These are phyloP conservation scores for Peronospora farinosa DNA, from an alignment of 352 stramenopile species.

Conservation along the genomic window DNA sequence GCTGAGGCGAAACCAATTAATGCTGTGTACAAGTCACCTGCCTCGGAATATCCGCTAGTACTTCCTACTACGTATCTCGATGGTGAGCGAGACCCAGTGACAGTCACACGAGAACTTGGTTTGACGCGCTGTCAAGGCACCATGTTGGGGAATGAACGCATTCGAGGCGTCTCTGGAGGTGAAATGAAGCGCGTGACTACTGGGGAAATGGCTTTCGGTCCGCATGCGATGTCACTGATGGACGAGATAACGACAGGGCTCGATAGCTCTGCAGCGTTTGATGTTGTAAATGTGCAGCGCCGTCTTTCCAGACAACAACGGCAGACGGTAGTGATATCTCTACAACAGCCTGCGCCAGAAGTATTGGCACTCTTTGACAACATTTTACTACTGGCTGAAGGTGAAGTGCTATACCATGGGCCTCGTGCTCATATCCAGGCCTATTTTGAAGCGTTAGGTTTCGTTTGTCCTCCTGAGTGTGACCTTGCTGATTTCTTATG, in stretches of 20 bases:
- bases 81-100: constrained; percentile 29
- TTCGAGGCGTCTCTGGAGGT: constrained; percentile 71
- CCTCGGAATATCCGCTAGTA: constrained; percentile 19
- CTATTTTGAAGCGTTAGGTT: constrained; percentile 80
- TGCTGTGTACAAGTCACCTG: constrained; percentile 21
- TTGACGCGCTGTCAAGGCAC: constrained; percentile 46
- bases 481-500: constrained; percentile 46
- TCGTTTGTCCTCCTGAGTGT: constrained; percentile 36
- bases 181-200: constrained; percentile 90
- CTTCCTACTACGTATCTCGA: constrained; percentile 30
- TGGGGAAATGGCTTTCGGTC: constrained; percentile 78
- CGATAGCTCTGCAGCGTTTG: constrained; percentile 41
- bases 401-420: constrained; percentile 85
- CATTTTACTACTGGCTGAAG: constrained; percentile 83
- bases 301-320: constrained; percentile 35
- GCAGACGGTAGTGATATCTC: constrained; percentile 56
- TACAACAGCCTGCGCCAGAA: constrained; percentile 88
- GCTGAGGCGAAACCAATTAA: constrained; percentile 12
- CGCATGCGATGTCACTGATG: constrained; percentile 40
- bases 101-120: constrained; percentile 31
- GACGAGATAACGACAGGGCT: constrained; percentile 51
- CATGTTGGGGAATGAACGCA: constrained; percentile 45
- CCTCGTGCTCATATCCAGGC: constrained; percentile 45
- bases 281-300: constrained; percentile 35
- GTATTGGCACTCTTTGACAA: constrained; percentile 90